Evolutionary conservation across 306 rosid species (phyloP), one percentile per base, ranked within the genome.

Genomic region (Cucurbita maxima): DNA sequence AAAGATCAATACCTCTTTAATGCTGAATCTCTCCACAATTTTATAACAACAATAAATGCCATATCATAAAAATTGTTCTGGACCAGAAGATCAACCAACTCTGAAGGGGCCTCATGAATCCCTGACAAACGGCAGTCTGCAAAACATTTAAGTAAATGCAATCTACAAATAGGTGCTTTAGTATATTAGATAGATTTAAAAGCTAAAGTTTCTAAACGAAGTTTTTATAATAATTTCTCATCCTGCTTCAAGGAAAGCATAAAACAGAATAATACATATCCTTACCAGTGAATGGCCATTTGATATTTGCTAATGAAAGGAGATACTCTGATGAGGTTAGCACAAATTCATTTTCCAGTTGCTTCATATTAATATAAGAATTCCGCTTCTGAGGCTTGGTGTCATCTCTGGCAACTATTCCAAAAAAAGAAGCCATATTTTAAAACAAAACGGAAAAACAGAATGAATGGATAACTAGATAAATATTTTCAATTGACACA

Each of bases 281-380:
- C 77, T 88, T 84, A 88, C 98, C 97, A 71, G 89, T 74, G 79
- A 75, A 87, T 76, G 85, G 77, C 89, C 89, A 85, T 75, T 84
- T 89, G 64, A 90, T 84, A 79, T 91, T 86, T 80, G 82, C 86
- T 59, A 87, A 63, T 1, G 95, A 87, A 71, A 94, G 96, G 81
- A 81, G 80, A 86, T 86, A 87, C 81, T 90, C 97, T 43, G 97
- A 96, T 20, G 90, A 90, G 40, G 97, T 83, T 70, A 94, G 89
- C 75, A 89, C 85, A 84, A 79, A 90, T 78, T 94, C 97, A 15
- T 89, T 76, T 84, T 94, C 96, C 59, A 94, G 89, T 77, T 85
- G 84, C 85, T 89, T 88, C 7, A 90, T 79, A 82, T 85, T 89
- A 71, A 90, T 74, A 56, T 83, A 77, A 7, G 81, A 81, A 63